Evolutionary conservation across 192 early-diverging fungal species (phyloP), one percentile per base, ranked within the genome.

Genomic region (Phlyctochytrium bullatum): DNA sequence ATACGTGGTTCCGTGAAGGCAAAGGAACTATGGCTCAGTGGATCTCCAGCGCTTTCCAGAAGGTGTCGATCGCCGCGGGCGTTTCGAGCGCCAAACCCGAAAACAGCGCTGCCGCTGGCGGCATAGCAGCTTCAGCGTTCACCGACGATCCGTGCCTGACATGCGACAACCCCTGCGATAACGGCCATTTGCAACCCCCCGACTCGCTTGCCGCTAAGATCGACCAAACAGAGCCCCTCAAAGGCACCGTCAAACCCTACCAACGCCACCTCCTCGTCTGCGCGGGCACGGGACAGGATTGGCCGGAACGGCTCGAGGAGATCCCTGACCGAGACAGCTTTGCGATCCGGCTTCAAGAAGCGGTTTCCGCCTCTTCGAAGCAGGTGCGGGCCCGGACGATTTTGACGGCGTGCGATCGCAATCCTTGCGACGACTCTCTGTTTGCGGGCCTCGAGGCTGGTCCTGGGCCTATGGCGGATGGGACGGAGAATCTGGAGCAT

Each of bases 241-340:
- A 59, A 6, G 62, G 61, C 47, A 65, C 74, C 35, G 64, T 81
- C 34, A 83, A 83, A 53, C 82, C 82, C 36, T 83, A 83, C 71
- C 66, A 56, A 30, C 73, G 66, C 20, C 82, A 83, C 64, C 63
- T 81, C 33, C 68, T 83, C 56, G 57, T 79, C 61, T 24, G 64
- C 30, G 64, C 35, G 1, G 77, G 78, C 23, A 66, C 24, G 34
- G 68, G 73, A 0, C 27, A 35, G 12, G 28, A 17, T 2, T 83
- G 82, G 82, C 47, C 62, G 14, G 73, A 75, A 51, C 51, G 65
- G n/a, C 33, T 83, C 1, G 78, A 81, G 28, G 63, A 47, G 0
- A 53, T 63, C 28, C 3, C 31, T 10, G 24, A n/a, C n/a, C n/a
- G n/a, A n/a, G 69, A 71, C 16, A 33, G 64, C 1, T 69, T 65